Percentiles rank a stretch among this genome's conserved stretches.
phyloP scores from a whole-genome alignment of 2,329 filamentous ascomycete species.

The Eutypa lata region DNA sequence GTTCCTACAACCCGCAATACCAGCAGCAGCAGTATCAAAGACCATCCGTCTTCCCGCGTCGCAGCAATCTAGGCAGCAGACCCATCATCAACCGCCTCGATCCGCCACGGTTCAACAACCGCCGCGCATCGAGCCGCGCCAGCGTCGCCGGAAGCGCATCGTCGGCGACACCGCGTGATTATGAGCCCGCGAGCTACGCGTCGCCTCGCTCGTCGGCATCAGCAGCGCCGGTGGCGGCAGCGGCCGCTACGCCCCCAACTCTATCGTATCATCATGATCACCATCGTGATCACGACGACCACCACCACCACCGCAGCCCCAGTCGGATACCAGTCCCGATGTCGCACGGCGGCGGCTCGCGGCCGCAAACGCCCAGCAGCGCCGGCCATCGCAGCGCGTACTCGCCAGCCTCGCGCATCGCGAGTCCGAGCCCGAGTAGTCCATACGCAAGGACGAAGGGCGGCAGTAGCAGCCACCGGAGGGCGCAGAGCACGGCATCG shows the following conservation, averaged over 20 bases:
- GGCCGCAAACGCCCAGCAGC: conserved; percentile 22
- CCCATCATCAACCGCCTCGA: conserved; percentile 32
- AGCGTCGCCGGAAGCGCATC: not conserved
- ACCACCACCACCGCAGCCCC: conserved; percentile 28
- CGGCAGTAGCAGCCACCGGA: conserved; percentile 33
- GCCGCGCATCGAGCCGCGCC: conserved; percentile 4
- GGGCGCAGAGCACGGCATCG: conserved; percentile 44
- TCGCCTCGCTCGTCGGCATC: conserved; percentile 40
- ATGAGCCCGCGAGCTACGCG: conserved; percentile 52
- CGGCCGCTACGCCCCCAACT: not conserved
- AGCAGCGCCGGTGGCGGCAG: conserved; percentile 4
- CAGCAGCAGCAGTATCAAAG: too few species aligned
- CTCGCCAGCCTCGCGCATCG: conserved; percentile 23
- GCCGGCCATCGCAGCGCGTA: conserved; percentile 15
- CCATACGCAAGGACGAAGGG: conserved; percentile 12
- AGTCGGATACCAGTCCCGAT: conserved; percentile 42
- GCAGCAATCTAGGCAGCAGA: conserved; percentile 42
- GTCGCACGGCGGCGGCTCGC: conserved; percentile 1
- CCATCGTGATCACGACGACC: too few species aligned
- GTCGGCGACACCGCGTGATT: conserved; percentile 30
- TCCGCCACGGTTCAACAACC: conserved; percentile 22
- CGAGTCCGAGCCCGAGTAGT: conserved; percentile 28
- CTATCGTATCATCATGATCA: too few species aligned
- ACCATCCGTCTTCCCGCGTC: conserved; percentile 15
- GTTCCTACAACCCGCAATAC: conserved; percentile 24